phyloP scores from a whole-genome alignment of 371 early-diverging fungal species.

The Mucor lusitanicus region DNA sequence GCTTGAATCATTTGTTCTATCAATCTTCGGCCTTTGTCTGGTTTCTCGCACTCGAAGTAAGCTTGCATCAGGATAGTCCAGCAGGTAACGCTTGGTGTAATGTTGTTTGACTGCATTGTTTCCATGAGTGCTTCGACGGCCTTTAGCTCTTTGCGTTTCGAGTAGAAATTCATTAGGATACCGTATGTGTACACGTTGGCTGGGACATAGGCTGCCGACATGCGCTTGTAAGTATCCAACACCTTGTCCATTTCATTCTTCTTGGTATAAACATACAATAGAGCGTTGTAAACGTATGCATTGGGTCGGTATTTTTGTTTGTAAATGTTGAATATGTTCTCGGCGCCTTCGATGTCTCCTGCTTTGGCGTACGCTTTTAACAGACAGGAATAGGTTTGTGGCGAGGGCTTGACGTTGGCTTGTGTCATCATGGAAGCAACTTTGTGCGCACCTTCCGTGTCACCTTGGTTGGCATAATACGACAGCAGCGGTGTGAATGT shows the following conservation, averaged over 20 bases:
- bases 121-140: constrained; percentile 41
- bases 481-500: constrained; percentile 34
- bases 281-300: constrained; percentile 30
- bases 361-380: constrained; percentile 49
- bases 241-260: constrained; percentile 44
- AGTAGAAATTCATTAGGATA: constrained; percentile 42
- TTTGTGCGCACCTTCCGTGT: constrained; percentile 19
- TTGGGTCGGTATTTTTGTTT: constrained; percentile 29
- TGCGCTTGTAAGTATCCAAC: constrained; percentile 37
- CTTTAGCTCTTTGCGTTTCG: constrained; percentile 31
- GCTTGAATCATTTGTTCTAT: constrained; percentile 40
- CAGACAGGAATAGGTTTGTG: constrained; percentile 32
- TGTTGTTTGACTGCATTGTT: constrained; percentile 34
- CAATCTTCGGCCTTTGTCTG: constrained; percentile 26
- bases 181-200: constrained; percentile 37
- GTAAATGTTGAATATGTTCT: constrained; percentile 30
- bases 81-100: constrained; percentile 26
- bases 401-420: constrained; percentile 24
- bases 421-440: constrained; percentile 30
- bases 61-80: constrained; percentile 46
- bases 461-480: constrained; percentile 36
- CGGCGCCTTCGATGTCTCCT: constrained; percentile 39
- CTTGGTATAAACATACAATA: constrained; percentile 38
- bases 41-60: constrained; percentile 27
- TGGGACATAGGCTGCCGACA: constrained; percentile 31